Evolutionary conservation across 441 rosid species (phyloP).

Genomic region (Breynia disticha): DNA sequence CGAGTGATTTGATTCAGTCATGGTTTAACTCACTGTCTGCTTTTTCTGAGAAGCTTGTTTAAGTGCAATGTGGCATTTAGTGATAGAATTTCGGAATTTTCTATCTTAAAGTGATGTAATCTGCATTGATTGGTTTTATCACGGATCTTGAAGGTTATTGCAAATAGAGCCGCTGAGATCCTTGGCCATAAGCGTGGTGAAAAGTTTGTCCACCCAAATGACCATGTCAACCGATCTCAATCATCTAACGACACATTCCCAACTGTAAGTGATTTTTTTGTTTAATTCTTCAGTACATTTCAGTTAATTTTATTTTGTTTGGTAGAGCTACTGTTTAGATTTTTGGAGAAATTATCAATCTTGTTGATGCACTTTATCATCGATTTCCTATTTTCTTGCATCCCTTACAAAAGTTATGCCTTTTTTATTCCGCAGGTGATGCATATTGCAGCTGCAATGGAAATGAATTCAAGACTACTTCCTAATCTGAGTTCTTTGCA

Average conservation of each 20-base stretch:
- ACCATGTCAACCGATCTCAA: conserved; percentile 88
- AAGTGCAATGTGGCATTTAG: too few species aligned
- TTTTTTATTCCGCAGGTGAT: conserved; percentile 46
- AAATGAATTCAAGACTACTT: conserved; percentile 70
- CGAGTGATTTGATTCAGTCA: too few species aligned
- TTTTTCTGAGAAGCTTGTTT: too few species aligned
- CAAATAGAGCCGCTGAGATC: conserved; percentile 94
- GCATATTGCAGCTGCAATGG: conserved; percentile 92
- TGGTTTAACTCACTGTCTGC: too few species aligned
- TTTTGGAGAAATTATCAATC: background rate
- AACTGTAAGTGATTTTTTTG: conserved; percentile 38
- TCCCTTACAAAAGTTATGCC: background rate
- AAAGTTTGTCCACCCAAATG: conserved; percentile 89
- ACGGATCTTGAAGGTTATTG: conserved; percentile 58
- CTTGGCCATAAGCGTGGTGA: conserved; percentile 85
- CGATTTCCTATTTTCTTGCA: background rate
- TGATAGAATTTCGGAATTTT: background rate
- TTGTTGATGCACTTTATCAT: background rate
- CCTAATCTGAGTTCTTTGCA: conserved; percentile 68
- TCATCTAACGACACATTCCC: conserved; percentile 97
- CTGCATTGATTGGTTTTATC: background rate
- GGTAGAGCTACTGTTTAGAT: background rate
- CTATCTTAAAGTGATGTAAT: background rate
- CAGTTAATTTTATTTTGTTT: background rate
- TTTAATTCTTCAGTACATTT: background rate